Conservation (phyloP, 208 protist genomes). For the Balamuthia mandrillaris region DNA sequence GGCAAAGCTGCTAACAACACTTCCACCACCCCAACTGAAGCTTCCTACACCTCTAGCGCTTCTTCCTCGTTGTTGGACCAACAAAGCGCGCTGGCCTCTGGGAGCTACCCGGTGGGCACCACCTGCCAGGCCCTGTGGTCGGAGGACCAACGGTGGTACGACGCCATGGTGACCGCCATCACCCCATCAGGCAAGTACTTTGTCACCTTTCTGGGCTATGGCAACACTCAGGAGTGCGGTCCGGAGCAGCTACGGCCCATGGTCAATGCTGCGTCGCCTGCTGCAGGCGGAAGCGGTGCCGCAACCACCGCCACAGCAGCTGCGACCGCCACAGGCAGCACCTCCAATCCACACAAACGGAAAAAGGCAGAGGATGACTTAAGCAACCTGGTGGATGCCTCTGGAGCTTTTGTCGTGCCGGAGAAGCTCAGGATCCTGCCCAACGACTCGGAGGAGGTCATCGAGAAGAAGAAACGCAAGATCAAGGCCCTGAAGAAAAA, state of each 20-base stretch:
- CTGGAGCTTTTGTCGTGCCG: not conserved
- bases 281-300: too few species aligned
- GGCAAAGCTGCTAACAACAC: not conserved
- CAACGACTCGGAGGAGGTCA: not conserved
- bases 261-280: too few species aligned
- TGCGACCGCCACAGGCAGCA: too few species aligned
- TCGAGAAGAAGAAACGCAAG: slow-evolving; percentile 33
- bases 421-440: slow-evolving; percentile 23
- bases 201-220: slow-evolving; percentile 24
- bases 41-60: not conserved
- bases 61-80: not conserved
- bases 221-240: slow-evolving; percentile 9
- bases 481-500: slow-evolving; percentile 32
- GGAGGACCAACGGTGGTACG: not conserved
- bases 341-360: too few species aligned
- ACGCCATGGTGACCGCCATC: not conserved
- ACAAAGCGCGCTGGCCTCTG: not conserved
- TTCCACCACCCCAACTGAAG: not conserved
- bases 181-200: not conserved
- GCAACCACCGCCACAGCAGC: too few species aligned
- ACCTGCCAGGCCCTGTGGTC: not conserved
- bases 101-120: not conserved
- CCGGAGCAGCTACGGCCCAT: too few species aligned
- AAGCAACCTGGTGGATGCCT: too few species aligned
- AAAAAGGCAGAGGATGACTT: too few species aligned